These are phyloP conservation scores for Haberlea rhodopensis DNA, from an alignment of 257 asterid species.

Conservation along the genomic window DNA sequence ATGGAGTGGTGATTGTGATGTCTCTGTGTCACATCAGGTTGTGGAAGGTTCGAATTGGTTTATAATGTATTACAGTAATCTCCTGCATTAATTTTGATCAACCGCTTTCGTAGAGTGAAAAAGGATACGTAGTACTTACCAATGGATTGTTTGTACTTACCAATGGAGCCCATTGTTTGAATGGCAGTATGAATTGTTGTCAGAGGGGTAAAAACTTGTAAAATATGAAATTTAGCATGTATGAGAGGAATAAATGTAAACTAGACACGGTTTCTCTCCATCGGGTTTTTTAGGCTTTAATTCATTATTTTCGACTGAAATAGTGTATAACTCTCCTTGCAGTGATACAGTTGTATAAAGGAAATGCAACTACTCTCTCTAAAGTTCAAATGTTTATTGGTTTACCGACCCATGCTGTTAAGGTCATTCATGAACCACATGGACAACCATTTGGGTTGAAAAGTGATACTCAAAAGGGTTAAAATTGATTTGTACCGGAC, in stretches of 20 bases:
- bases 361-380: neutral
- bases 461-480: neutral
- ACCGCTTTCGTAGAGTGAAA: no score
- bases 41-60: neutral
- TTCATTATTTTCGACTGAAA: neutral
- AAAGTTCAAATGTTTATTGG: neutral
- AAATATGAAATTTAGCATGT: neutral
- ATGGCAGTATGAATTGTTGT: no score
- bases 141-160: no score
- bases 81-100: no score
- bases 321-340: neutral
- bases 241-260: no score
- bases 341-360: neutral
- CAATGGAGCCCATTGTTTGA: no score
- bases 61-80: neutral
- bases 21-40: neutral
- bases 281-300: neutral
- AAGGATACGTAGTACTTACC: no score
- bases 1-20: neutral
- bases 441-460: neutral
- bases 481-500: conserved; percentile 2
- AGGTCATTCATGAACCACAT: conserved; percentile 8
- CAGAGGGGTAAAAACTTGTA: neutral
- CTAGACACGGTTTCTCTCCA: neutral
- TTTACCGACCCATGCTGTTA: neutral